Evolutionary conservation across 1,284 basidiomycete species (phyloP).

Genomic region (Heterobasidion parviporum): DNA sequence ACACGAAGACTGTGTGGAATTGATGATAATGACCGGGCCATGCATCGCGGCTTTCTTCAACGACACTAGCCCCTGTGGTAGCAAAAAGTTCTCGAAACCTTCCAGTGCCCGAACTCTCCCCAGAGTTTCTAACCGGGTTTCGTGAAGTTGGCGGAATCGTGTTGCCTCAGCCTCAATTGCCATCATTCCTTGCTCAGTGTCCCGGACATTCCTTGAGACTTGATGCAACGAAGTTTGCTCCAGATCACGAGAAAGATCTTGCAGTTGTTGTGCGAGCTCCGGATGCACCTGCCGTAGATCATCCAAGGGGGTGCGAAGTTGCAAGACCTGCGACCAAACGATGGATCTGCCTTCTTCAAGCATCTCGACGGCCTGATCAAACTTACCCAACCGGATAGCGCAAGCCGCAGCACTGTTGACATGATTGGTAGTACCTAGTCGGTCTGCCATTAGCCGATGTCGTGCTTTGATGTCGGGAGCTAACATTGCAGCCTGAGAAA

Average conservation of each 20-base stretch:
- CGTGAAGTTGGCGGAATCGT: not conserved
- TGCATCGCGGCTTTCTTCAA: not conserved
- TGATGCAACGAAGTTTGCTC: not conserved
- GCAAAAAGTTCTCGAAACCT: conserved; percentile 6
- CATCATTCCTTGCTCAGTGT: not conserved
- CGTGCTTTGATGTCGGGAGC: not conserved
- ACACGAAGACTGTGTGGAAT: not conserved
- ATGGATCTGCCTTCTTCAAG: not conserved
- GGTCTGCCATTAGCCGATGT: not conserved
- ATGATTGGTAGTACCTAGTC: not conserved
- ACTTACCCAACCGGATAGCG: not conserved
- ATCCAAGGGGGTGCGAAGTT: not conserved
- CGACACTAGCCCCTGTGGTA: not conserved
- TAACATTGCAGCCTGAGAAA: not conserved
- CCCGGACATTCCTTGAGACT: not conserved
- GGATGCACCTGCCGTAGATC: not conserved
- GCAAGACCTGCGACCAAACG: not conserved
- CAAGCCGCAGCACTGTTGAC: not conserved
- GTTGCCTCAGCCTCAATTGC: not conserved
- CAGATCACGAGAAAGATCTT: not conserved
- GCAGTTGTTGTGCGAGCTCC: not conserved
- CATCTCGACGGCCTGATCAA: not conserved
- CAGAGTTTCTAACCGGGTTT: not conserved
- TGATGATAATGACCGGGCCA: conserved; percentile 7
- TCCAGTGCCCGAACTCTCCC: conserved; percentile 1